These are phyloP conservation scores for Xylaria nigripes DNA, from an alignment of 495 filamentous ascomycete species.

Conservation along the genomic window DNA sequence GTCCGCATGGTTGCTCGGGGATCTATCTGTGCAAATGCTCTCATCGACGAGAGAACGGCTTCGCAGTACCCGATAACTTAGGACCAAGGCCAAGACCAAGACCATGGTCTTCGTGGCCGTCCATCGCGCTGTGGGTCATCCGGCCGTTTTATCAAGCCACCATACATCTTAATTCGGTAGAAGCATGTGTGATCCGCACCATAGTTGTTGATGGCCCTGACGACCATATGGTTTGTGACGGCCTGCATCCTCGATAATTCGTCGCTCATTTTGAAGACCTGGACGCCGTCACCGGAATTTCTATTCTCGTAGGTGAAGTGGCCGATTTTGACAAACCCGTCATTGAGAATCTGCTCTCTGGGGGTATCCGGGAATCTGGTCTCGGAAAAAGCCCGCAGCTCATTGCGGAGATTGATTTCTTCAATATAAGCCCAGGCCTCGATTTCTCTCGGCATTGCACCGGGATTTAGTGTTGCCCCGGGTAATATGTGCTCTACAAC, in stretches of 20 bases:
- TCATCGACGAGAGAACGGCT: background rate
- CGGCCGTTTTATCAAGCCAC: slow-evolving; percentile 26
- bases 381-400: slow-evolving; percentile 25
- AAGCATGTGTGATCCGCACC: slow-evolving; percentile 54
- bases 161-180: slow-evolving; percentile 51
- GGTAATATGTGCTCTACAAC: slow-evolving; percentile 57
- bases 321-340: slow-evolving; percentile 44
- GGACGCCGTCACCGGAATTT: slow-evolving; percentile 35
- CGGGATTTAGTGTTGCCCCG: slow-evolving; percentile 43
- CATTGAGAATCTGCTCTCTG: slow-evolving; percentile 14
- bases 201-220: slow-evolving; percentile 48
- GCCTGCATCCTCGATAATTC: slow-evolving; percentile 30
- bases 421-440: slow-evolving; percentile 50
- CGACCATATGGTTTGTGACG: slow-evolving; percentile 34
- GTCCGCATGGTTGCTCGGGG: background rate
- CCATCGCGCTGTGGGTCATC: background rate
- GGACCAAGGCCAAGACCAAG: no score
- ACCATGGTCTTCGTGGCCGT: no score
- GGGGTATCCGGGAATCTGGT: slow-evolving; percentile 20
- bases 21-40: background rate
- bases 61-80: background rate
- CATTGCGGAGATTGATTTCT: slow-evolving; percentile 23
- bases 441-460: slow-evolving; percentile 49
- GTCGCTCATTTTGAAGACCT: slow-evolving; percentile 41
- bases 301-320: slow-evolving; percentile 43